Evolutionary conservation across 768 basidiomycete species (phyloP), one percentile per base, ranked within the genome.

Genomic region (Crassisporium funariophilum): DNA sequence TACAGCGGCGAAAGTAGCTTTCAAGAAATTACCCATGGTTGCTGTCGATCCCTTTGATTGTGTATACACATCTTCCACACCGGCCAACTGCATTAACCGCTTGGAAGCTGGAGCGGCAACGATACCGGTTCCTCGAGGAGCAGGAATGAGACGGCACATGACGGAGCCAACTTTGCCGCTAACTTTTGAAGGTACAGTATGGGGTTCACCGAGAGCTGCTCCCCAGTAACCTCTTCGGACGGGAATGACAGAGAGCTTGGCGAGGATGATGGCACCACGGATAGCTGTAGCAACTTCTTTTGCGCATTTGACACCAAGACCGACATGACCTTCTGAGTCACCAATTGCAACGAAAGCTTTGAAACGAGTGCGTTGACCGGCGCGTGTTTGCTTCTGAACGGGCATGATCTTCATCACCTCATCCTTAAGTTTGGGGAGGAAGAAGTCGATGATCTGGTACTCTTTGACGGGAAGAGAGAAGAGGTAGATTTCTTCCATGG

Each of bases 341-440:
- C 97, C 97, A 63, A 99, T 97, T 51, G 97, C 97, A 62, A 98
- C 97, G 75, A 98, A 98, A 20, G 97, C 97, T 78, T 99, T 98
- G 86, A 99, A 99, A 55, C 97, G 90, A 50, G 97, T 99, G 60
- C 97, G 91, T 74, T 99, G 97, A 71, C 97, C 97, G 60, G 97
- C 97, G 66, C 92, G 94, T 52, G 97, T 99, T 74, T 99, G 97
- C 76, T 99, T 99, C 77, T 98, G 97, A 46, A 99, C 97, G 58
- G 97, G 97, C 87, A 94, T 94, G 69, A 99, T 98, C 72, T 95
- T 95, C 97, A 99, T 99, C 57, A 99, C 97, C 71, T 97, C 94
- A 60, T 95, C 97, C 82, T 99, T 99, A 75, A 99, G 89, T 69
- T 91, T 91, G 60, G 97, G 97, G 38, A 98, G 83, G 91, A 99